Base-by-base conservation (phyloP, 2,329 filamentous ascomycete species). In the Penicillium palitans region DNA sequence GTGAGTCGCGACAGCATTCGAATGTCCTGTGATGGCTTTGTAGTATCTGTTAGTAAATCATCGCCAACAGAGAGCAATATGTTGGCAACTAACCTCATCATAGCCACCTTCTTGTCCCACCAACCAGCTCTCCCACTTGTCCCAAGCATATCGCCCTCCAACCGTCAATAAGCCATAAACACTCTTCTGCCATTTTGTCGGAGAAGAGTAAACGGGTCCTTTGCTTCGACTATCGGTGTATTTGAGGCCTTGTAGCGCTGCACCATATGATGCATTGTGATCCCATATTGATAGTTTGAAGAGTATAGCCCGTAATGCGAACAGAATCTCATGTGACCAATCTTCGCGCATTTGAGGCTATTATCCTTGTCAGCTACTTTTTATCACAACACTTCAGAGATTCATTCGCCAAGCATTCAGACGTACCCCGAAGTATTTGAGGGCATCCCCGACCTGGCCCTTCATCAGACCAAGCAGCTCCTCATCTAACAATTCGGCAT, bases 201-300 rank as follows among this genome's bases (percentile, higher is more conserved):
- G 93, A 17, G 89, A 79, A 13, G 85, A 83, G 52, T 90, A 78
- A 27, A 88, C 84, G 0, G 85, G 78, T 10, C 85, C 85, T 47
- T 76, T 76, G 53, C 81, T 83, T 61, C 93, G 84, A 49, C 92
- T 93, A 72, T 98, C 93, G 12, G 90, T 90, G 71, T 93, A 98
- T 71, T 88, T 88, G 29, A 99, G 83, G 62, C 96, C 96, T 75
- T 99, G 95, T 50, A 99, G 80, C 37, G 91, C 88, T 12, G 95
- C 95, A 60, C 95, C 95, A 75, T 99, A 98, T 6, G 90, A 96
- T 40, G 95, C 91, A 74, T 96, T 88, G 74, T 97, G 91, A 74
- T 98, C 93, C 95, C 95, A 99, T 58, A 99, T 88, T 17, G 90
- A 91, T 61, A 99, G 84, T 77, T 99, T 99, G 81, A 97, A 99